Evolutionary conservation across 257 asterid genomes (phyloP).

Genomic region (Solanum tarapatanum): DNA sequence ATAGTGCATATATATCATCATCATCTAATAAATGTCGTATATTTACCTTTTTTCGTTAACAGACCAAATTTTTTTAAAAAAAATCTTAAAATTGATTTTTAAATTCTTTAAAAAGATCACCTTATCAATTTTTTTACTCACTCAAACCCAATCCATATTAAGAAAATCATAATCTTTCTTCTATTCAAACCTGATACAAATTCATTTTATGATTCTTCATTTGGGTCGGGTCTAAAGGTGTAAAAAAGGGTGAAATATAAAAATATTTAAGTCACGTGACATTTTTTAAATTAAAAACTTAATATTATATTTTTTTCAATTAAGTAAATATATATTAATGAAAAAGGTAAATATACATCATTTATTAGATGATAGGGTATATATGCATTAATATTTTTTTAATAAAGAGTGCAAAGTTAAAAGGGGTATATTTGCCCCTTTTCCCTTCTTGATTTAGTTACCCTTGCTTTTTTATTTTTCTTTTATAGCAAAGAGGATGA

Average conservation of each 20-base stretch:
- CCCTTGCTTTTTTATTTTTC: too few relatives aligned
- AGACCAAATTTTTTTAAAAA: too few relatives aligned
- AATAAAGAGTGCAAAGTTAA: too few relatives aligned
- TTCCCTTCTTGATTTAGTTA: not conserved
- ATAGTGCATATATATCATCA: not conserved
- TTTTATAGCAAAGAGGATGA: not conserved
- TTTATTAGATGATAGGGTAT: too few relatives aligned
- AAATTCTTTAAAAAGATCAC: too few relatives aligned
- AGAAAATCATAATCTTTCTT: not conserved
- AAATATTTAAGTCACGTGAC: not conserved
- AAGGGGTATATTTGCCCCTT: not conserved
- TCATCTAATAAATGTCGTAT: too few relatives aligned
- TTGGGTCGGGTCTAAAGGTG: not conserved
- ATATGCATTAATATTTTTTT: not conserved
- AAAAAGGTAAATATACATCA: too few relatives aligned
- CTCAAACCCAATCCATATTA: not conserved
- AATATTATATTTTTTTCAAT: too few relatives aligned
- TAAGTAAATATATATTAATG: too few relatives aligned
- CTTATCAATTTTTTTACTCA: not conserved
- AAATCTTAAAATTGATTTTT: too few relatives aligned
- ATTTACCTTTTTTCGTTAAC: too few relatives aligned
- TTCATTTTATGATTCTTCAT: not conserved
- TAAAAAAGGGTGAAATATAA: not conserved
- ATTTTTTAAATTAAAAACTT: not conserved
- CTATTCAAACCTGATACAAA: too few relatives aligned